Conservation (phyloP, 768 basidiomycete genomes). For the Lactarius trivialis region DNA sequence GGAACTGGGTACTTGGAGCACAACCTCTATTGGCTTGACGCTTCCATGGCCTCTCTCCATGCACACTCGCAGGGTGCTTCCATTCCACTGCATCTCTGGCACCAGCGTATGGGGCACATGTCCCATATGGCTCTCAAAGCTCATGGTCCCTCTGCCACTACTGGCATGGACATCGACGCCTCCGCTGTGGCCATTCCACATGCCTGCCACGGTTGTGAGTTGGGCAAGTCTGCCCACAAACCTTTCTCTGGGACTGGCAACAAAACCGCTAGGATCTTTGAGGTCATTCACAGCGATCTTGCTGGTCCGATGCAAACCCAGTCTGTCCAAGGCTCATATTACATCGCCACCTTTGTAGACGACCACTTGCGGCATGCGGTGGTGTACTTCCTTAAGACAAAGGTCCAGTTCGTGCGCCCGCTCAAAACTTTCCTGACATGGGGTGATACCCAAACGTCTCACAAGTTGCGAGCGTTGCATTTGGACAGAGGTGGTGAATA, state of each 20-base stretch:
- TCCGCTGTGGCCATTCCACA: not conserved
- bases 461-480: constrained; percentile 31
- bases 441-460: constrained; percentile 29
- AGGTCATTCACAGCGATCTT: not conserved
- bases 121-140: not conserved
- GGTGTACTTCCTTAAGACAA: not conserved
- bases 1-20: not conserved
- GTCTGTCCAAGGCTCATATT: not conserved
- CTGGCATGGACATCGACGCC: not conserved
- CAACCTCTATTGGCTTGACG: not conserved
- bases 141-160: not conserved
- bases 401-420: not conserved
- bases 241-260: not conserved
- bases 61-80: not conserved
- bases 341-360: not conserved
- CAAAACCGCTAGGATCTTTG: not conserved
- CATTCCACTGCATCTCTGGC: not conserved
- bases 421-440: constrained; percentile 19
- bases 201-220: not conserved
- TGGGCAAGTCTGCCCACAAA: not conserved
- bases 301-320: not conserved
- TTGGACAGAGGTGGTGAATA: constrained; percentile 27
- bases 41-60: not conserved
- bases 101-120: not conserved
- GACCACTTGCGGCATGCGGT: not conserved